A percentile compares a stretch with the other conserved stretches of the same genome.
Evolutionary conservation across 306 rosid genomes (phyloP).

Genomic region (Vigna mungo): DNA sequence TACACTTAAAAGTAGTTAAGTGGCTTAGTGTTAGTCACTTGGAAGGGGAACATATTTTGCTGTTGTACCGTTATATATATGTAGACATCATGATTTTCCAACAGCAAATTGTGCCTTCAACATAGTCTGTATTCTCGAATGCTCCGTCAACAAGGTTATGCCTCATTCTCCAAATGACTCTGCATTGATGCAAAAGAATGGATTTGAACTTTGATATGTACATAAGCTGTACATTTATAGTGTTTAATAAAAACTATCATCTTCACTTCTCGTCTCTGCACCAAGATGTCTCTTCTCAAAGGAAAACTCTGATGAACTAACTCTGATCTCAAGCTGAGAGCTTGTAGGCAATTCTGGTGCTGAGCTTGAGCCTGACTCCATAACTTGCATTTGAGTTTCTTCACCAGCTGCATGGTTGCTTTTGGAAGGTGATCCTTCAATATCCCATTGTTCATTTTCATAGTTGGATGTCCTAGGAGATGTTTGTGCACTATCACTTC

Average conservation of each 20-base stretch:
- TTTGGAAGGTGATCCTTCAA: constrained; percentile 52
- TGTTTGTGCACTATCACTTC: constrained; percentile 43
- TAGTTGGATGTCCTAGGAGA: constrained; percentile 57
- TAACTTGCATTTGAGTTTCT: constrained; percentile 36
- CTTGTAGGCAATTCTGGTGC: constrained; percentile 32
- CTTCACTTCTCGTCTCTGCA: not conserved
- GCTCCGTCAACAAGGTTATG: constrained; percentile 13
- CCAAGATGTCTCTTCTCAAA: constrained; percentile 42
- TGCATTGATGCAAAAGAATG: constrained; percentile 1
- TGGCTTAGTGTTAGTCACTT: not conserved
- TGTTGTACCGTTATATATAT: not conserved
- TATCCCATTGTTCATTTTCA: constrained; percentile 52
- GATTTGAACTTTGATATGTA: constrained; percentile 2
- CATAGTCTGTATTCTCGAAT: not conserved
- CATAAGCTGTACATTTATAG: constrained; percentile 35
- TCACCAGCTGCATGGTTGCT: constrained; percentile 14
- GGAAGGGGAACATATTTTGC: not conserved
- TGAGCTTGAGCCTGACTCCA: constrained; percentile 40
- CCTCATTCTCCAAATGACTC: constrained; percentile 3
- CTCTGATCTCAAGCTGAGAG: constrained; percentile 49
- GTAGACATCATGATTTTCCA: not conserved
- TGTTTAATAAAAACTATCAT: not conserved
- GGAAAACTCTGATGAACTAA: constrained; percentile 49
- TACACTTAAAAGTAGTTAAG: not conserved
- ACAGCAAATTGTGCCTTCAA: constrained; percentile 11